Percentiles rank a stretch among this genome's conserved stretches.
phyloP scores from a whole-genome alignment of 805 yeast genomes.

The Ogataea kodamae region DNA sequence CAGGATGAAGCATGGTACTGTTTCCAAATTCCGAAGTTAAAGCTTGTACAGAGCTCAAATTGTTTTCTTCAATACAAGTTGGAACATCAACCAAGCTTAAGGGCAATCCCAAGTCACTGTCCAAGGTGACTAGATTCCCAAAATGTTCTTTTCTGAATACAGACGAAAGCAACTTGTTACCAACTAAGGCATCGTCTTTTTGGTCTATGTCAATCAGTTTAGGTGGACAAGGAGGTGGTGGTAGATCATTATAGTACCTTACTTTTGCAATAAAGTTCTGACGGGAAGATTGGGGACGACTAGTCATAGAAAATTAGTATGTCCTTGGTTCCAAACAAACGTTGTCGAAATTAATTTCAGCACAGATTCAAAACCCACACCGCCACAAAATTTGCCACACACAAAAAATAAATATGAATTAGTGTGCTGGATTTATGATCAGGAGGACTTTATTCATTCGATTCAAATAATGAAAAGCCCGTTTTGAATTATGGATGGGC shows the following conservation, averaged over 20 bases:
- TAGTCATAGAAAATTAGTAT: background rate
- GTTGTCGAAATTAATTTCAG: no score
- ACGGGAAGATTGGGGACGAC: constrained; percentile 32
- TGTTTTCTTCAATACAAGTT: constrained; percentile 56
- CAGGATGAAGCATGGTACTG: constrained; percentile 57
- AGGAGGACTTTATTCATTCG: no score
- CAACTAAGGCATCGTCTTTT: constrained; percentile 38
- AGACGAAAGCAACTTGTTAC: constrained; percentile 61
- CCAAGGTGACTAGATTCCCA: constrained; percentile 53
- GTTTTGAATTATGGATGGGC: no score
- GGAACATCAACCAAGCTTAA: constrained; percentile 66
- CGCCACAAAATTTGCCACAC: constrained; percentile 1
- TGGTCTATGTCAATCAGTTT: constrained; percentile 58
- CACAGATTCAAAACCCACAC: background rate
- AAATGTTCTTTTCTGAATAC: constrained; percentile 74
- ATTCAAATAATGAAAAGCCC: no score
- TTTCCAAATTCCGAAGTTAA: constrained; percentile 22
- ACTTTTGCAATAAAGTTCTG: constrained; percentile 80
- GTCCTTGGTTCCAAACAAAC: no score
- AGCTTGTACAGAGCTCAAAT: constrained; percentile 30
- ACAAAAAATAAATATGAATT: no score
- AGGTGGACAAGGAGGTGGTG: constrained; percentile 93
- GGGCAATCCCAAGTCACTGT: constrained; percentile 68
- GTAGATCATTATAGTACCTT: constrained; percentile 80
- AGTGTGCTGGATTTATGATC: no score